These are phyloP conservation scores for Colletotrichum horii DNA, from an alignment of 2,329 filamentous ascomycete genomes.

Conservation along the genomic window DNA sequence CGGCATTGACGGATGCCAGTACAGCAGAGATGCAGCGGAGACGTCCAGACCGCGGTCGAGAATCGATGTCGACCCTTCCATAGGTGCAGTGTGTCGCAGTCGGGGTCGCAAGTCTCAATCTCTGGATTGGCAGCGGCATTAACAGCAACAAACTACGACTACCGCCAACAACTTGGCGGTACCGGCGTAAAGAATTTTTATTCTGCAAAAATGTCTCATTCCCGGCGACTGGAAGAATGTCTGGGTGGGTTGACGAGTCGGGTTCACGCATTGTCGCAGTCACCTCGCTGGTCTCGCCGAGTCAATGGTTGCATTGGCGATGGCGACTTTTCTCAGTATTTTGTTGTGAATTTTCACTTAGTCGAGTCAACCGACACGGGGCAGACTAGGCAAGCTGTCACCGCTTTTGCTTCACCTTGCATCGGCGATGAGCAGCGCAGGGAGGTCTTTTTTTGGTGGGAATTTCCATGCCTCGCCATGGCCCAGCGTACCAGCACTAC, in stretches of 20 bases:
- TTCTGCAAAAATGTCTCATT: constrained; percentile 11
- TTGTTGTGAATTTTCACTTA: neutral
- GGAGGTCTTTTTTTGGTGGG: neutral
- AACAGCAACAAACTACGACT: neutral
- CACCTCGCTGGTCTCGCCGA: neutral
- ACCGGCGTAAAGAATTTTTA: constrained; percentile 4
- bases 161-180: neutral
- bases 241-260: neutral
- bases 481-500: neutral
- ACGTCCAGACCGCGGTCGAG: neutral
- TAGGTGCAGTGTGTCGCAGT: neutral
- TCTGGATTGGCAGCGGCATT: neutral
- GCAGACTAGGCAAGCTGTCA: neutral
- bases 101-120: neutral
- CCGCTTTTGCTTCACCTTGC: neutral
- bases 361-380: neutral
- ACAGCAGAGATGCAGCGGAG: neutral
- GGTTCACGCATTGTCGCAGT: constrained; percentile 1
- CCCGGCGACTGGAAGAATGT: neutral
- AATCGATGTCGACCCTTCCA: neutral
- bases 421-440: constrained; percentile 2
- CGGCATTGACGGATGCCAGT: neutral
- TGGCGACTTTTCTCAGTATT: neutral
- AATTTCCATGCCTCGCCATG: neutral
- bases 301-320: constrained; percentile 6